Percentiles rank a stretch among this genome's conserved stretches.
phyloP scores from a whole-genome alignment of 805 yeast species.

The Yamadazyma phyllophila region DNA sequence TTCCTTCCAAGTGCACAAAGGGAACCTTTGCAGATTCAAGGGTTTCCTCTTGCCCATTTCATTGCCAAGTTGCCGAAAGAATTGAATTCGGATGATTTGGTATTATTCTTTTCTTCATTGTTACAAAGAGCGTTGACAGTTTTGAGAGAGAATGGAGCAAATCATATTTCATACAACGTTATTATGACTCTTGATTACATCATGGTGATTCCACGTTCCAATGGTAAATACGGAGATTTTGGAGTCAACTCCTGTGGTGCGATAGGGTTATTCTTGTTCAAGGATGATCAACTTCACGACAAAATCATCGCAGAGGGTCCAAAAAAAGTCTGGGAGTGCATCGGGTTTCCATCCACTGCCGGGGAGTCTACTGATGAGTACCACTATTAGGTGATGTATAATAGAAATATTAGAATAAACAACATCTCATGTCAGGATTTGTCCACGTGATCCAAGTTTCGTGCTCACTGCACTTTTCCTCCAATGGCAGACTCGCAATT shows the following conservation, averaged over 20 bases:
- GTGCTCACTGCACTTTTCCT: conserved; percentile 3
- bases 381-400: conserved; percentile 32
- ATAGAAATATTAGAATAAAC: conserved; percentile 1
- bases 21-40: conserved; percentile 62
- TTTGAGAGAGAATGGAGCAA: conserved; percentile 48
- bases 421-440: neutral
- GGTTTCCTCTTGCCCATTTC: conserved; percentile 77
- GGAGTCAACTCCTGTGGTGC: conserved; percentile 82
- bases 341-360: conserved; percentile 66
- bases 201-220: conserved; percentile 79
- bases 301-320: conserved; percentile 49
- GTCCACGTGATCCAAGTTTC: conserved; percentile 10
- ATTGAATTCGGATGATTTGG: conserved; percentile 49
- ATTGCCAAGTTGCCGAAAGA: conserved; percentile 56
- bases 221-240: conserved; percentile 49
- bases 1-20: conserved; percentile 50
- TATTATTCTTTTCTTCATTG: conserved; percentile 67
- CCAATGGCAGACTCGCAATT: conserved; percentile 25
- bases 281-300: conserved; percentile 54
- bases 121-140: conserved; percentile 70
- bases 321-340: conserved; percentile 51
- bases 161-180: conserved; percentile 71
- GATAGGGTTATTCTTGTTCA: conserved; percentile 76
- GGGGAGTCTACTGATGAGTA: conserved; percentile 60
- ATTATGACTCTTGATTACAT: conserved; percentile 81